A percentile compares a stretch with the other conserved stretches of the same genome.
Conservation (phyloP, 768 basidiomycete species). For the Trametes coccinea region DNA sequence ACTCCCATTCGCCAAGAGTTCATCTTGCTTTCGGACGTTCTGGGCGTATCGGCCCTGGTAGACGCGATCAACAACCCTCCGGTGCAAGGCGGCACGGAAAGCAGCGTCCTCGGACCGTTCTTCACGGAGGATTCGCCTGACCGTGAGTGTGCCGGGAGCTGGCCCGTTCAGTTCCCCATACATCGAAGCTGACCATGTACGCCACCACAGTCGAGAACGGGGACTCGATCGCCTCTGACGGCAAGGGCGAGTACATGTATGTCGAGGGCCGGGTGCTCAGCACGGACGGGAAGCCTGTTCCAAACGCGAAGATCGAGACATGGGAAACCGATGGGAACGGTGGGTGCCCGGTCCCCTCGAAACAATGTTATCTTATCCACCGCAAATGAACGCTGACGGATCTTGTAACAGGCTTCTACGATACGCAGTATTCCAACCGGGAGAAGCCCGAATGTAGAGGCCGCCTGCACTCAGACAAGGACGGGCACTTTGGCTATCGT, state of each 20-base stretch:
- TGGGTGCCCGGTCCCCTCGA: conserved; percentile 27
- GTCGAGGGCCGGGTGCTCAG: conserved; percentile 68
- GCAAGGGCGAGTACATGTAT: conserved; percentile 82
- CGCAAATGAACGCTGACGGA: conserved; percentile 14
- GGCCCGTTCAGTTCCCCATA: conserved; percentile 2
- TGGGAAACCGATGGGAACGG: conserved; percentile 78
- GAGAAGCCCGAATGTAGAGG: conserved; percentile 73
- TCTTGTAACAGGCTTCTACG: conserved; percentile 34
- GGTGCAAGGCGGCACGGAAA: conserved; percentile 63
- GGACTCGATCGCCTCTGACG: conserved; percentile 82
- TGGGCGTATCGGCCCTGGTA: conserved; percentile 79
- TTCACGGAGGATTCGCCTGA: conserved; percentile 76
- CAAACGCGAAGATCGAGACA: conserved; percentile 72
- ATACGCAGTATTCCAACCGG: conserved; percentile 56
- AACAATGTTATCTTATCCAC: neutral
- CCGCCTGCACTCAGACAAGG: conserved; percentile 52
- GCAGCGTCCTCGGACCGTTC: conserved; percentile 82
- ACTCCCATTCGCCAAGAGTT: conserved; percentile 67
- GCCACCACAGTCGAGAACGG: conserved; percentile 56
- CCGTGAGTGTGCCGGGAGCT: conserved; percentile 41
- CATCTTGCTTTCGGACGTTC: conserved; percentile 80
- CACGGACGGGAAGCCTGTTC: conserved; percentile 64
- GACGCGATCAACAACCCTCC: conserved; percentile 73
- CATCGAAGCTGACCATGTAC: conserved; percentile 9
- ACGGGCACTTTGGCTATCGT: conserved; percentile 70